Conservation (phyloP, 2,329 filamentous ascomycete species). For the Didymella exigua region DNA sequence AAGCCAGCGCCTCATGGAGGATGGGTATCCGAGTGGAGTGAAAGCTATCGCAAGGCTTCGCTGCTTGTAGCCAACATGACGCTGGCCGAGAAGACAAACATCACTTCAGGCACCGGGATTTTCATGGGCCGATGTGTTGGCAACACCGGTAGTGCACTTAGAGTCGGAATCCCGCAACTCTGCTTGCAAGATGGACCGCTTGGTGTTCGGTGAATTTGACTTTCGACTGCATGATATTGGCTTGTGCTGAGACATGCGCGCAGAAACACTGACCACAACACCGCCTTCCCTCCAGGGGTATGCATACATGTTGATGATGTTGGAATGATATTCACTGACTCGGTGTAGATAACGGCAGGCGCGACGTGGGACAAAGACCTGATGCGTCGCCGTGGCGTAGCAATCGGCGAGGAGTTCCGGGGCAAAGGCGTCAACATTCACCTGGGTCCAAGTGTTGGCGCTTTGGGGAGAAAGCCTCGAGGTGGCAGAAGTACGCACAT, state of each 20-base stretch:
- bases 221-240: background rate
- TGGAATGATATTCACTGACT: background rate
- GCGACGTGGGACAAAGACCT: conserved; percentile 77
- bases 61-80: conserved; percentile 75
- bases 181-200: conserved; percentile 68
- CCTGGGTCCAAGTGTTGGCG: conserved; percentile 72
- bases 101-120: conserved; percentile 73
- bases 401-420: conserved; percentile 72
- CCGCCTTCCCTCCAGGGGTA: conserved; percentile 80
- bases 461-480: conserved; percentile 65
- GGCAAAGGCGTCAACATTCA: conserved; percentile 76
- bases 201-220: conserved; percentile 60
- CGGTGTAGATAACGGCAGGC: conserved; percentile 59
- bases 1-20: conserved; percentile 67
- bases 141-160: conserved; percentile 72
- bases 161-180: conserved; percentile 74
- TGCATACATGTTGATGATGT: background rate
- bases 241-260: background rate
- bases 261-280: conserved; percentile 71
- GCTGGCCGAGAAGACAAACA: conserved; percentile 78
- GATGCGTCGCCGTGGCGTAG: conserved; percentile 70
- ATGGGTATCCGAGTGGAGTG: conserved; percentile 70
- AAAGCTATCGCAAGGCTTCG: conserved; percentile 72
- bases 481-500: conserved; percentile 64
- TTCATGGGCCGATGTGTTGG: conserved; percentile 76